Conservation (phyloP, 139 green algal species). For the Tetraselmis chui region DNA sequence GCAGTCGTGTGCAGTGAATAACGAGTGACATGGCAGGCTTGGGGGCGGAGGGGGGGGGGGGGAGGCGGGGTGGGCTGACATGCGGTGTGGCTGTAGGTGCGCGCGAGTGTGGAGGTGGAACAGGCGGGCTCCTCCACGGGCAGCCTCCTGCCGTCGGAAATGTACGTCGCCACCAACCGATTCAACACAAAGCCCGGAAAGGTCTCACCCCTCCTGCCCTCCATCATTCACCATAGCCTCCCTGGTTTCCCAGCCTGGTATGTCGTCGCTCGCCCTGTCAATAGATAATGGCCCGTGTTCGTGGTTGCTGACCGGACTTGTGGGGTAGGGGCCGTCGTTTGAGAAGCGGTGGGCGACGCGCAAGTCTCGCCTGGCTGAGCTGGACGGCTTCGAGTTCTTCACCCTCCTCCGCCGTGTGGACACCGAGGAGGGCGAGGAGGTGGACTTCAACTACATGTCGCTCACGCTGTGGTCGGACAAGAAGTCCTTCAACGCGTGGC, state of each 20-base stretch:
- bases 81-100: background rate
- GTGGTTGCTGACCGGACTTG: too few relatives aligned
- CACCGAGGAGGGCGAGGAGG: conserved; percentile 5
- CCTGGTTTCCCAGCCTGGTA: too few relatives aligned
- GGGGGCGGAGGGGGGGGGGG: too few relatives aligned
- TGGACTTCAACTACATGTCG: conserved; percentile 26
- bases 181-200: background rate
- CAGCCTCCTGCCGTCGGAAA: background rate
- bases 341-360: conserved; percentile 30
- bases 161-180: background rate
- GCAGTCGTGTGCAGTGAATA: too few relatives aligned
- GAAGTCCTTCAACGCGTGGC: conserved; percentile 21
- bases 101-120: background rate
- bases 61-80: too few relatives aligned
- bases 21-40: too few relatives aligned
- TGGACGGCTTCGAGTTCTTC: conserved; percentile 30
- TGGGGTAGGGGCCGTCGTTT: conserved; percentile 3
- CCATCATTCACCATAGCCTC: too few relatives aligned
- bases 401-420: conserved; percentile 11
- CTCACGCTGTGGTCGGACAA: conserved; percentile 31
- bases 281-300: too few relatives aligned
- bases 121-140: background rate
- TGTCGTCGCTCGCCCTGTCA: too few relatives aligned
- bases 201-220: background rate
- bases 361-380: conserved; percentile 14